Conservation (phyloP, 2,329 filamentous ascomycete species). For the Daldinia eschscholtzii region DNA sequence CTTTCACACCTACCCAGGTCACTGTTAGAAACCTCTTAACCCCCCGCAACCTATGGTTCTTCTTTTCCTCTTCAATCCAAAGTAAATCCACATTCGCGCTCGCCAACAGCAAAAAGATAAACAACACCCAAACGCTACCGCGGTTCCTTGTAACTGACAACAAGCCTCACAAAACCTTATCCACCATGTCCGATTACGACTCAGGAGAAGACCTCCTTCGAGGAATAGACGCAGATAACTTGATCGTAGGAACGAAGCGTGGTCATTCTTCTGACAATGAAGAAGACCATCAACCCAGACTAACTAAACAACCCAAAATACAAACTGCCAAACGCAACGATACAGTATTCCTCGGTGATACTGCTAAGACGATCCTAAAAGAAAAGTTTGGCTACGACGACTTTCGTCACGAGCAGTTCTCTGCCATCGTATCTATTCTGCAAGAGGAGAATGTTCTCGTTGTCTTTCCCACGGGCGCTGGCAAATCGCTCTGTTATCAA, state of each 20-base stretch:
- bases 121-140: neutral
- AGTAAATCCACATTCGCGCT: neutral
- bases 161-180: neutral
- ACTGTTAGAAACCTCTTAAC: neutral
- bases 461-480: conserved; percentile 63
- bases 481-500: conserved; percentile 65
- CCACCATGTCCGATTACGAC: conserved; percentile 51
- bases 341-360: conserved; percentile 38
- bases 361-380: conserved; percentile 49
- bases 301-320: conserved; percentile 23
- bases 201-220: conserved; percentile 54
- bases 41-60: neutral
- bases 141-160: neutral
- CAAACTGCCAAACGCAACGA: conserved; percentile 14
- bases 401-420: conserved; percentile 62
- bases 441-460: conserved; percentile 58
- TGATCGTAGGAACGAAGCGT: conserved; percentile 38
- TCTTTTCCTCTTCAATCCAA: neutral
- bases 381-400: conserved; percentile 56
- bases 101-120: neutral
- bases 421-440: conserved; percentile 56
- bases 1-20: neutral
- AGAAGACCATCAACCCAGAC: conserved; percentile 4
- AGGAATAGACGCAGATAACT: conserved; percentile 43
- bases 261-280: conserved; percentile 18